Base-by-base conservation (phyloP, 768 basidiomycete genomes). In the Mycena latifolia region DNA sequence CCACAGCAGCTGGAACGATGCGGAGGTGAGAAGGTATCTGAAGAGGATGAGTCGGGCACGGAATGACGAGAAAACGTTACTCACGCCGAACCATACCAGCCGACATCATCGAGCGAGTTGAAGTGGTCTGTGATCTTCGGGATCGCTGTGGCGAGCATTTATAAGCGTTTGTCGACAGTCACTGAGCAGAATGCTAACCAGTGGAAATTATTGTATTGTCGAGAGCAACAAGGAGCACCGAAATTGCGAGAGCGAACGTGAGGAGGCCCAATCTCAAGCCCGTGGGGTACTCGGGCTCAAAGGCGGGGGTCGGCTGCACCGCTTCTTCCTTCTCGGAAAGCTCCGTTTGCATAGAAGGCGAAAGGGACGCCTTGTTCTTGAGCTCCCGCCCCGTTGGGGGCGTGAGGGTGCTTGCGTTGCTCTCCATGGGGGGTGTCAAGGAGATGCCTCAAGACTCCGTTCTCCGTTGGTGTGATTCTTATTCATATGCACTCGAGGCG, bases 231-330 rank as follows among this genome's bases (percentile, higher is more conserved):
- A 65, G 54, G 17, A 65, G 47, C 5, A 65, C 57, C 14, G 64
- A 65, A 35, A 66, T 55, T 14, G 43, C 54, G 53, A 66, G 65
- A 17, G 65, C 65, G 47, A 61, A 22, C 7, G 28, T 56, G 35
- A 66, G 35, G 35, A 66, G 54, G 20, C 28, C 45, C 2, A 66
- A 45, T 31, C 47, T 53, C 24, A 61, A 20, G 0, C 65, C 65
- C 5, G 35, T 55, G n/a, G 65, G 65, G 22, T 66, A 66, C 12
- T 66, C 65, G 18, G 64, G 64, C 45, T 65, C 64, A 17, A 59
- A 55, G 5, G 18, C 43, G n/a, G 58, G 50, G 15, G 39, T 20
- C 27, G 59, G 28, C 41, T 20, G 20, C 6, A 43, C 41, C 11
- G n/a, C 59, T 22, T 12, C 59, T n/a, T n/a, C n/a, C n/a, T 61